Base-by-base conservation (phyloP, 1,284 basidiomycete species). In the Pseudozyma sp. region DNA sequence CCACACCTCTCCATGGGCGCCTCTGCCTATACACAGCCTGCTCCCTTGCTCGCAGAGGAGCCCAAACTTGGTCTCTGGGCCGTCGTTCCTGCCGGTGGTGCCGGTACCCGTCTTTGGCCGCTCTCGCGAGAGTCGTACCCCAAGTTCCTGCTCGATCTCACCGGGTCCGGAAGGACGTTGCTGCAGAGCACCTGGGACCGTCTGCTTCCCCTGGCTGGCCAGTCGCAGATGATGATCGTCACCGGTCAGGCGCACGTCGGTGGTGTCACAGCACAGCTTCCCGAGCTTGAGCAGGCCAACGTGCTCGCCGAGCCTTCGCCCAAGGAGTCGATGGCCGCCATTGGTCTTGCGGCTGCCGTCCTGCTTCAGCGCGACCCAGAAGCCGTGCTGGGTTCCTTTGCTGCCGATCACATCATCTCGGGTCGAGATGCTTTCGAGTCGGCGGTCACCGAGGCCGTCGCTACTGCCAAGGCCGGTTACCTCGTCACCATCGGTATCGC, bases 401-500 rank as follows among this genome's bases (percentile, higher is more conserved):
- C 83, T 9, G 83, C 83, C 13, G 83, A 84, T 51, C 83, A 84
- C 68, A 84, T 83, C 58, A 81, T 84, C 56, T 77, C 72, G 8
- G 83, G 83, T 62, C 67, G 80, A 16, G 83, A 84, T 37, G 83
- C 80, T 4, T 84, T 84, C 54, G 82, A 84, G 58, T 65, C 69
- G 14, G 78, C 83, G 9, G 83, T 84, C 24, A 78, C 72, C 11
- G 83, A 84, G 60, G 83, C 83, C 24, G 81, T 82, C 3, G 79
- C 75, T 6, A 80, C 80, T 14, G 83, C 83, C 42, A 71, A 71
- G 40, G 78, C 80, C 0, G 83, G 83, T 11, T 83, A 81, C 61
- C 68, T 84, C 10, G 83, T 84, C 30, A 84, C 83, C 13, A 84
- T 84, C 42, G 83, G 83, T 66, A 84, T 84, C 55, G 83, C 83